Evolutionary conservation across 768 basidiomycete species (phyloP), one percentile per base, ranked within the genome.

Genomic region (Tulasnella calospora): DNA sequence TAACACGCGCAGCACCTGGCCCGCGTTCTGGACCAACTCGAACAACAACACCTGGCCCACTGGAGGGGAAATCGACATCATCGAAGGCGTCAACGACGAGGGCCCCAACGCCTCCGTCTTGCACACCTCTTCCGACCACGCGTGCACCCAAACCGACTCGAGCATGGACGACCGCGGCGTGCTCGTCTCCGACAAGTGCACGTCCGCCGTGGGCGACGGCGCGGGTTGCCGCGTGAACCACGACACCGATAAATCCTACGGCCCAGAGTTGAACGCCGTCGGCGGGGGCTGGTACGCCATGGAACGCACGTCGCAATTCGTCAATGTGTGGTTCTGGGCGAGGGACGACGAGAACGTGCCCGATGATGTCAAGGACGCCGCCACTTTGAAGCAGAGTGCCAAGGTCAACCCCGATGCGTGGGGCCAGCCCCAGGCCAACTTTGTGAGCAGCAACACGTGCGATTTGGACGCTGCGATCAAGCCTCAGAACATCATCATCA

Each of bases 11-110:
- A 81, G 81, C 35, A 86, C 85, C 36, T 89, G 89, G 89, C 89
- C 90, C 10, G 90, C 90, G 6, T 76, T 80, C 74, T 80, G 80
- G 80, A 79, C 78, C 23, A 79, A 69, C 55, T 44, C 73, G 40
- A 74, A 74, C 73, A 55, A 55, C 38, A 55, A 33, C 30, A 47
- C 36, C 74, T 92, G 90, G 90, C 90, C 90, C 3, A 82, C 84
- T 71, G 79, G 81, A 80, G 82, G 88, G 83, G 82, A 70, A 82
- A 80, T 79, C 27, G 79, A 81, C 44, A 17, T 81, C 86, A 55
- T 80, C 82, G 40, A 87, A 87, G 80, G 85, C 73, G 57, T 76
- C 70, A 80, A 80, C 71, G 71, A 79, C 71, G 55, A 79, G 61
- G 71, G 77, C 13, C 57, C 79, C 30, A 77, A 76, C 47, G 61